Evolutionary conservation across 225 moss, liverwort and hornwort species (phyloP).

Genomic region (Asterella californica): DNA sequence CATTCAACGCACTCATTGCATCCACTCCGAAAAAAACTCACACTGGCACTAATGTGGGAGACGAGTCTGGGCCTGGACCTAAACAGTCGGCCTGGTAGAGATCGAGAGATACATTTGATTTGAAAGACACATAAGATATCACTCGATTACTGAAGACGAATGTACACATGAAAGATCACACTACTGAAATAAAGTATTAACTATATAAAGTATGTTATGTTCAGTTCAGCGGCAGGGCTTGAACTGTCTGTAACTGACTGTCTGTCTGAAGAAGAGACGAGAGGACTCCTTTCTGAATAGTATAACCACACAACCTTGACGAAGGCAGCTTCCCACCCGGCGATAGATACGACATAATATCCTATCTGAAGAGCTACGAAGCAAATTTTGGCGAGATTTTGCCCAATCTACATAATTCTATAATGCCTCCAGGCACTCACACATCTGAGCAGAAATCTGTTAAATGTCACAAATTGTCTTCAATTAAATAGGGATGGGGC

Average conservation of each 20-base stretch:
- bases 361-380: slow-evolving; percentile 21
- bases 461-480: slow-evolving; percentile 21
- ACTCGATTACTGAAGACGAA: slow-evolving; percentile 1
- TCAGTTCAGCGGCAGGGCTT: slow-evolving; percentile 5
- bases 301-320: slow-evolving; percentile 17
- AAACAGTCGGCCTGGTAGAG: neutral
- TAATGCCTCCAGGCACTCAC: slow-evolving; percentile 25
- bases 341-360: slow-evolving; percentile 9
- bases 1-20: no score
- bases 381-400: slow-evolving; percentile 46
- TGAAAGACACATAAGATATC: slow-evolving; percentile 17
- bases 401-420: slow-evolving; percentile 38
- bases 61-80: neutral
- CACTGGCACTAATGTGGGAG: neutral
- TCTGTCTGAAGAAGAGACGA: neutral
- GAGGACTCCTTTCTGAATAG: neutral
- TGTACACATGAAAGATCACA: slow-evolving; percentile 9
- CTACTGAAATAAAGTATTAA: neutral
- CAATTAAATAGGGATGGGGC: slow-evolving; percentile 27
- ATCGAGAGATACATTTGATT: neutral
- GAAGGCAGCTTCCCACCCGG: slow-evolving; percentile 26
- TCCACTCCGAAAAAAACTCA: neutral
- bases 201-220: neutral
- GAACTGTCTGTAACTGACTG: neutral
- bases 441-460: slow-evolving; percentile 24